Percentiles rank a stretch among this genome's conserved stretches.
These are phyloP conservation scores for Kodamaea leandrae DNA, from an alignment of 805 yeast species.

Conservation along the genomic window DNA sequence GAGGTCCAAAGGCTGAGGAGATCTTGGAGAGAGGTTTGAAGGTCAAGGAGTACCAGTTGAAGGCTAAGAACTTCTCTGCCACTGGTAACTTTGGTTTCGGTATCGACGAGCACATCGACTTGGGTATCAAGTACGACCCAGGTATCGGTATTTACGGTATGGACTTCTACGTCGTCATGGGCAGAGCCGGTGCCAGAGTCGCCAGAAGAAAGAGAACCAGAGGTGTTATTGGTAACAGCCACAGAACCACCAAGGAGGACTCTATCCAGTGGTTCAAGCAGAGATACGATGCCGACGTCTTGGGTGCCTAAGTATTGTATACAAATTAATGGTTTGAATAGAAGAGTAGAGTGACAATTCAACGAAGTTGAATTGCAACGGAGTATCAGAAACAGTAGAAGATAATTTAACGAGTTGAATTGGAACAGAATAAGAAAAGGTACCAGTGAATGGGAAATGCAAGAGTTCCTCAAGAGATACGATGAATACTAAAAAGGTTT, in stretches of 20 bases:
- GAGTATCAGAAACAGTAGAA: background rate
- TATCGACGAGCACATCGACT: slow-evolving; percentile 98
- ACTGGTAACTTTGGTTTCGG: slow-evolving; percentile 99
- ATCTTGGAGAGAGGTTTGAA: slow-evolving; percentile 99
- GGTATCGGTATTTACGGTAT: slow-evolving; percentile 99
- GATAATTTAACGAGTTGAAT: too few species aligned
- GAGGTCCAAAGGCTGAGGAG: slow-evolving; percentile 99
- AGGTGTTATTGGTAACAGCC: slow-evolving; percentile 85
- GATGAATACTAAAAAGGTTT: too few species aligned
- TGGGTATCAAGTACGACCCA: slow-evolving; percentile 99
- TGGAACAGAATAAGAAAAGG: too few species aligned
- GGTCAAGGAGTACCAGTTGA: slow-evolving; percentile 99
- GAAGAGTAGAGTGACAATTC: background rate
- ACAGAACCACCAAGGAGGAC: slow-evolving; percentile 90
- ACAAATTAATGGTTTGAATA: slow-evolving; percentile 6
- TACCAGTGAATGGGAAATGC: too few species aligned
- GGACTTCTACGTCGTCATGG: slow-evolving; percentile 99
- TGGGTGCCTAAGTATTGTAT: slow-evolving; percentile 50
- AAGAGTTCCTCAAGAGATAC: too few species aligned
- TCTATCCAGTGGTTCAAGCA: slow-evolving; percentile 98
- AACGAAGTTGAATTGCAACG: background rate
- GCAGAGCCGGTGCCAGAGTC: slow-evolving; percentile 99
- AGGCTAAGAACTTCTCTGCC: slow-evolving; percentile 90
- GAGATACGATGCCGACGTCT: slow-evolving; percentile 98
- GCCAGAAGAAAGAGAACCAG: slow-evolving; percentile 97